Percentiles rank a stretch among this genome's conserved stretches.
phyloP scores from a whole-genome alignment of 257 asterid genomes.

The Parsonsia alboflavescens region DNA sequence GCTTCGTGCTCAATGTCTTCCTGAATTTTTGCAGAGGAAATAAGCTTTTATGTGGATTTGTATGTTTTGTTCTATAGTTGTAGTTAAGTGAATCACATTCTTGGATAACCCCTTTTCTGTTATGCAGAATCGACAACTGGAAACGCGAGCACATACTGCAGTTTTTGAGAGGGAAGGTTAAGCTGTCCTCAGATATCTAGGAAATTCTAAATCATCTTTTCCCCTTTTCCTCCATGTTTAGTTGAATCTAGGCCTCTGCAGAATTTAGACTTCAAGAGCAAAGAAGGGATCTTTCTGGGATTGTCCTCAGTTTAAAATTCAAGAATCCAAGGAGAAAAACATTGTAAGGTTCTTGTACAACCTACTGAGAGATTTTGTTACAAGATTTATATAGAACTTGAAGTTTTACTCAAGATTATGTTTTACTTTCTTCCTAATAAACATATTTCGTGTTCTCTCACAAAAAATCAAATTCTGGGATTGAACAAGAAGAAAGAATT shows the following conservation, averaged over 20 bases:
- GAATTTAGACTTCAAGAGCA: not conserved
- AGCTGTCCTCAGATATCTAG: constrained; percentile 39
- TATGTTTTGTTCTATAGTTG: not conserved
- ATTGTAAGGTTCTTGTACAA: no score
- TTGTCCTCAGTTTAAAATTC: not conserved
- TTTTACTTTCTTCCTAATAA: no score
- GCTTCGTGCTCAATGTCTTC: not conserved
- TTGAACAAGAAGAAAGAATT: no score
- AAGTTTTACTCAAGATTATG: no score
- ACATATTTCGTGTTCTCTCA: no score
- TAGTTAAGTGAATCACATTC: not conserved
- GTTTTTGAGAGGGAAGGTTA: constrained; percentile 77
- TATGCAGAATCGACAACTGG: constrained; percentile 87
- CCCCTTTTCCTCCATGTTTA: not conserved
- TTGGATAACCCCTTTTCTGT: not conserved
- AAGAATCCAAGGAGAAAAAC: no score
- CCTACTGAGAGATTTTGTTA: no score
- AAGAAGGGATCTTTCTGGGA: not conserved
- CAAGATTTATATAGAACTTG: no score
- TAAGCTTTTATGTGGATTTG: not conserved
- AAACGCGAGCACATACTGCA: constrained; percentile 87
- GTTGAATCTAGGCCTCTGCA: no score
- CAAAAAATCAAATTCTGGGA: no score
- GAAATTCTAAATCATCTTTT: not conserved
- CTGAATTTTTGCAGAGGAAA: not conserved